phyloP scores from a whole-genome alignment of 192 early-diverging fungal genomes.

The Coemansia sp. region DNA sequence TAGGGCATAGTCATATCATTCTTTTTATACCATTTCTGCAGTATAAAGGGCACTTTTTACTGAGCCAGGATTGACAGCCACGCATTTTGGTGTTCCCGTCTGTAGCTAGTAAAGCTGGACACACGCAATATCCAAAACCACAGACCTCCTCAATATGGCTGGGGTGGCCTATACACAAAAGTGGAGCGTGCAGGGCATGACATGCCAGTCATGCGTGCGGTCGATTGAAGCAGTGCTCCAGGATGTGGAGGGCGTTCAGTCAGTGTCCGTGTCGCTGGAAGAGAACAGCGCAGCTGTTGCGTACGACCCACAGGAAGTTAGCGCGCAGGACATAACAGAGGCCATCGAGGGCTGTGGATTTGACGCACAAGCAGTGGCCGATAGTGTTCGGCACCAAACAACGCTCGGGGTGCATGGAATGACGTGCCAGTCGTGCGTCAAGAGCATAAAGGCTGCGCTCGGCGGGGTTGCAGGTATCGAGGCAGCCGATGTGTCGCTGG shows the following conservation, averaged over 20 bases:
- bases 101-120: no score
- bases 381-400: background rate
- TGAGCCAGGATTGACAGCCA: no score
- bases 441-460: constrained; percentile 62
- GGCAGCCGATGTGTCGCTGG: constrained; percentile 56
- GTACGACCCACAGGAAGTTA: background rate
- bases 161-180: constrained; percentile 6
- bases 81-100: no score
- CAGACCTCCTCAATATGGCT: constrained; percentile 2
- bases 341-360: constrained; percentile 70
- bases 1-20: no score
- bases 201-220: constrained; percentile 83
- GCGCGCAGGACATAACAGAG: constrained; percentile 23
- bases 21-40: no score
- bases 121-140: no score
- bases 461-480: constrained; percentile 53
- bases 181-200: constrained; percentile 69
- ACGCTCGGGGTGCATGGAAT: constrained; percentile 54
- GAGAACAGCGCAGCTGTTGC: constrained; percentile 57
- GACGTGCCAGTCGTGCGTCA: constrained; percentile 83
- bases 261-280: constrained; percentile 61
- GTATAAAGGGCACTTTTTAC: no score
- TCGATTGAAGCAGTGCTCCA: constrained; percentile 63
- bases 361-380: constrained; percentile 28
- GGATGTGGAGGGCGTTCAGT: constrained; percentile 55